Conservation (phyloP, 257 asterid species). For the Orobanche coerulescens region DNA sequence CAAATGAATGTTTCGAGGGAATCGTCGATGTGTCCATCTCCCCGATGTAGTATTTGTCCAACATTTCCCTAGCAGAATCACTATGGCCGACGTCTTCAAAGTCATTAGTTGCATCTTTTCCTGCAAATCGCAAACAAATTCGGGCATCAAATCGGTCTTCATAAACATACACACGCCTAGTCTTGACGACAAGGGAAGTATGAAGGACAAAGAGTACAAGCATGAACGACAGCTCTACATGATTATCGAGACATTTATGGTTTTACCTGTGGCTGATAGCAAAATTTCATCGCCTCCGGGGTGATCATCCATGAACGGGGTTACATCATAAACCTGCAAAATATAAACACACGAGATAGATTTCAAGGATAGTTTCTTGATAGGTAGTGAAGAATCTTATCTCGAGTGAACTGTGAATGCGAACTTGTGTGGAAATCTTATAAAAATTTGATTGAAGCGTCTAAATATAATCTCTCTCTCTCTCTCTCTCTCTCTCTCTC, state of each 20-base stretch:
- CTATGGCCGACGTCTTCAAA: constrained; percentile 85
- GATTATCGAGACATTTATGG: constrained; percentile 9
- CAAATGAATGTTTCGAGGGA: constrained; percentile 50
- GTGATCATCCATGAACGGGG: constrained; percentile 92
- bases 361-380: too few relatives aligned
- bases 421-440: too few relatives aligned
- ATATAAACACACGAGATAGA: too few relatives aligned
- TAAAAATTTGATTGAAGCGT: too few relatives aligned
- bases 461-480: too few relatives aligned
- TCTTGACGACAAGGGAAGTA: not conserved
- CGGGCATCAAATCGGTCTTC: not conserved
- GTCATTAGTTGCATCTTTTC: constrained; percentile 79
- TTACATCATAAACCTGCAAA: constrained; percentile 79
- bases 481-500: too few relatives aligned
- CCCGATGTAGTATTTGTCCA: constrained; percentile 66
- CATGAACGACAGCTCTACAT: not conserved
- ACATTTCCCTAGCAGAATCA: constrained; percentile 58
- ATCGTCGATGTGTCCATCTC: constrained; percentile 50
- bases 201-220: not conserved
- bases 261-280: constrained; percentile 69
- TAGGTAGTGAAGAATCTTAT: too few relatives aligned
- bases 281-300: constrained; percentile 95
- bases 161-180: not conserved
- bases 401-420: too few relatives aligned
- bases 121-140: constrained; percentile 28